Evolutionary conservation across 805 yeast genomes (phyloP), one percentile per base, ranked within the genome.

Genomic region (Cyberlindnera maclurae): DNA sequence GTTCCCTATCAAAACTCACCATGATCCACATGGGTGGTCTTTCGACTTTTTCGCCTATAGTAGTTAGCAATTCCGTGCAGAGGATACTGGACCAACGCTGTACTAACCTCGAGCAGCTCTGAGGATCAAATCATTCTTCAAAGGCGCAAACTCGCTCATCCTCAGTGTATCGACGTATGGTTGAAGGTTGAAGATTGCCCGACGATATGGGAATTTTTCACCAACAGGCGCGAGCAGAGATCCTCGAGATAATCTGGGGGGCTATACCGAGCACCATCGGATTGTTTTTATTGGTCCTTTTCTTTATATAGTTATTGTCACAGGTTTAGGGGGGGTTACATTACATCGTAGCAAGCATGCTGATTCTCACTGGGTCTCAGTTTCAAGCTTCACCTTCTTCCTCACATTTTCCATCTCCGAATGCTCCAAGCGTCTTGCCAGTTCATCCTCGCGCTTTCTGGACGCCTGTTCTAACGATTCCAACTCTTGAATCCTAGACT

Each of bases 21-120:
- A 88, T 88, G 50, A 89, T 82, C 97, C 97, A 93, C 44, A 93
- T 78, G 15, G 98, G 98, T 2, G 98, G 97, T 58, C 98, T 78
- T 63, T 93, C 97, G 30, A 90, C 97, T 43, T 65, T 66, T 58
- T 90, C 95, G 37, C 82, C 44, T 44, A n/a, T 33, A 13, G 9
- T 9, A 5, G 36, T 33, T 33, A 33, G 36, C 5, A 13, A 12
- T 22, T 12, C 18, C 4, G 5, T 24, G 8, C n/a, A 29, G 9
- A 18, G 8, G 8, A 8, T 5, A 5, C 5, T 20, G 24, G 24
- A 20, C 24, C 24, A 8, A 20, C 8, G 24, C 5, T 4, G 12
- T 8, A 30, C 42, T 12, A 22, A 39, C 55, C 97, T 47, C 71
- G 71, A 10, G 97, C 97, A 4, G 97, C 96, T 52, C 98, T 71